Evolutionary conservation across 1,284 basidiomycete species (phyloP).

Genomic region (Xerocomus amazonicus): DNA sequence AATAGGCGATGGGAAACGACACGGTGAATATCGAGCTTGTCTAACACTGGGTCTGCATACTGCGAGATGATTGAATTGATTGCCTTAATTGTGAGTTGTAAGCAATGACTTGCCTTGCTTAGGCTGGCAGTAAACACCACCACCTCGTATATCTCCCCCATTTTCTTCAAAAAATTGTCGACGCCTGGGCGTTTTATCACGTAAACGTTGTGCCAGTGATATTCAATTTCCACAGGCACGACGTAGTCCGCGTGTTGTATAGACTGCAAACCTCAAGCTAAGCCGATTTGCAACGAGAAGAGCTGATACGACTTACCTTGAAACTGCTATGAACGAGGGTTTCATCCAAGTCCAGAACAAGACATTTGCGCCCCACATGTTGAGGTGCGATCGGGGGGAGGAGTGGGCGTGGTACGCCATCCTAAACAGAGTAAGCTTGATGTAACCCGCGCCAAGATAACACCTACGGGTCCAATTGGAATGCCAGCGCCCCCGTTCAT

Average conservation of each 20-base stretch:
- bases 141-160: slow-evolving; percentile 98
- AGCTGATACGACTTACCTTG: slow-evolving; percentile 54
- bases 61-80: slow-evolving; percentile 32
- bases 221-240: slow-evolving; percentile 98
- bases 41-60: slow-evolving; percentile 98
- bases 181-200: slow-evolving; percentile 99
- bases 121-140: slow-evolving; percentile 98
- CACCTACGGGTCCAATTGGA: slow-evolving; percentile 69
- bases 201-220: slow-evolving; percentile 97
- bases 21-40: slow-evolving; percentile 91
- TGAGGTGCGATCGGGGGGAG: slow-evolving; percentile 72
- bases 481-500: slow-evolving; percentile 80
- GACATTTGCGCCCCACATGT: slow-evolving; percentile 84
- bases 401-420: slow-evolving; percentile 82
- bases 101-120: slow-evolving; percentile 67
- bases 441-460: neutral
- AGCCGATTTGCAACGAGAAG: slow-evolving; percentile 6
- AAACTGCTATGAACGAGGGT: slow-evolving; percentile 93
- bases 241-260: slow-evolving; percentile 97
- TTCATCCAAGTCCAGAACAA: slow-evolving; percentile 94
- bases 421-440: slow-evolving; percentile 41
- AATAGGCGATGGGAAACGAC: slow-evolving; percentile 96
- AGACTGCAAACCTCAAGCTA: slow-evolving; percentile 51
- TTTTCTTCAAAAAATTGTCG: slow-evolving; percentile 92
- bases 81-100: neutral